These are phyloP conservation scores for Limonium bicolor DNA, from an alignment of 148 eudicot species.

Conservation along the genomic window DNA sequence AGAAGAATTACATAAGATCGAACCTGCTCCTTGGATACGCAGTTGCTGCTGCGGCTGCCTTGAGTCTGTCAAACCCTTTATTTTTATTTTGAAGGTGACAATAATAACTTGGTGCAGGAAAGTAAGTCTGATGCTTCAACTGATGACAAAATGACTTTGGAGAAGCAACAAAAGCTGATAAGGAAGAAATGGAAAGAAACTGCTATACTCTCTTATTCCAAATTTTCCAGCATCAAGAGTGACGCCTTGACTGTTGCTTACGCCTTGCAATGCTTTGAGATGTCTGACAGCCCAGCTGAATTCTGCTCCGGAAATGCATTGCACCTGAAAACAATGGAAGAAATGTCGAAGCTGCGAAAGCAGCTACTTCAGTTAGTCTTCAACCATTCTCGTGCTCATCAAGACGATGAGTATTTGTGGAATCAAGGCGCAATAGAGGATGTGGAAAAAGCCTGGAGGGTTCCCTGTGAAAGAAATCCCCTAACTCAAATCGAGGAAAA, in stretches of 20 bases:
- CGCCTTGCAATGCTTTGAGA: slow-evolving; percentile 75
- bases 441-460: slow-evolving; percentile 53
- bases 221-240: slow-evolving; percentile 56
- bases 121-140: background rate
- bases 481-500: slow-evolving; percentile 45
- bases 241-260: slow-evolving; percentile 68
- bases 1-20: slow-evolving; percentile 23
- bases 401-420: slow-evolving; percentile 42
- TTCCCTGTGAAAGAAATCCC: slow-evolving; percentile 27
- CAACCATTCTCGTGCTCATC: slow-evolving; percentile 17
- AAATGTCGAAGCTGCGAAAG: slow-evolving; percentile 77
- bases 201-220: slow-evolving; percentile 34
- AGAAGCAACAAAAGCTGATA: slow-evolving; percentile 17
- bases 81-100: slow-evolving; percentile 27
- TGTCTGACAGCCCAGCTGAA: slow-evolving; percentile 17
- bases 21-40: slow-evolving; percentile 65
- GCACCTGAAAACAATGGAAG: slow-evolving; percentile 62
- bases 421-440: slow-evolving; percentile 35
- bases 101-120: slow-evolving; percentile 10
- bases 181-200: slow-evolving; percentile 47
- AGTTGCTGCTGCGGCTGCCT: slow-evolving; percentile 68
- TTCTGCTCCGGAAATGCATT: slow-evolving; percentile 50
- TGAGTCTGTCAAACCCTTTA: slow-evolving; percentile 76
- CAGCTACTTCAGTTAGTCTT: slow-evolving; percentile 59
- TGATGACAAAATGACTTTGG: slow-evolving; percentile 8